Base-by-base conservation (phyloP, 805 yeast species). In the Saccharomycopsis malanga region DNA sequence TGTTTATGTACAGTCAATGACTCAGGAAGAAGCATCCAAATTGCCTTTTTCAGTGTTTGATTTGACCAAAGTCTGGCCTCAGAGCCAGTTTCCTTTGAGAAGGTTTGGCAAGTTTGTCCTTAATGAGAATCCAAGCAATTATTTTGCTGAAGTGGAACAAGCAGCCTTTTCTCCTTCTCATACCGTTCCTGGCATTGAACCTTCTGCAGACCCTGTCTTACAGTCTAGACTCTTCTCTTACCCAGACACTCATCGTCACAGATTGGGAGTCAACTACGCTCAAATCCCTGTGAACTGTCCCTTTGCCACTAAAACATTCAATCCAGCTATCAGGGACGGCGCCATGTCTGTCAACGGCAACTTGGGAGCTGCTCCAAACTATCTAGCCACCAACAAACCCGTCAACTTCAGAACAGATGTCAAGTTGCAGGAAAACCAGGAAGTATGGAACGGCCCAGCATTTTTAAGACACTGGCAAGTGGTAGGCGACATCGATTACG, bases 231-330 rank as follows among this genome's bases (percentile, higher is more conserved):
- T 85, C 58, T 85, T 82, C 64, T 81, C 91, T 1, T 85, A 85
- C 68, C 81, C 89, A 45, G 94, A 85, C 65, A 85, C 94, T 24
- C 91, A 83, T 61, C 81, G 94, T 64, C 83, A 85, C 69, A 76
- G 94, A 67, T 68, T 85, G 61, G 62, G 86, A 44, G 72, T 78
- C 34, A 84, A 87, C 69, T 87, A 82, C 66, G 73, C 76, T 41
- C 91, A 84, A 66, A 81, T 87, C 49, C 96, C 96, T n/a, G 88
- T 85, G 57, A 87, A 87, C 64, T 83, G 94, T 65, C 95, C 96
- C 49, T 68, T 74, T 53, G 78, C 76, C 22, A 65, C 74, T 2
- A 34, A 21, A 29, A 69, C 72, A 7, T 76, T 74, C 62, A 74
- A 76, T 57, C 95, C 95, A 24, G 81, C 79, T 57, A 75, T 81